phyloP scores from a whole-genome alignment of 805 yeast species.

The Saccharomyces kudriavzevii region DNA sequence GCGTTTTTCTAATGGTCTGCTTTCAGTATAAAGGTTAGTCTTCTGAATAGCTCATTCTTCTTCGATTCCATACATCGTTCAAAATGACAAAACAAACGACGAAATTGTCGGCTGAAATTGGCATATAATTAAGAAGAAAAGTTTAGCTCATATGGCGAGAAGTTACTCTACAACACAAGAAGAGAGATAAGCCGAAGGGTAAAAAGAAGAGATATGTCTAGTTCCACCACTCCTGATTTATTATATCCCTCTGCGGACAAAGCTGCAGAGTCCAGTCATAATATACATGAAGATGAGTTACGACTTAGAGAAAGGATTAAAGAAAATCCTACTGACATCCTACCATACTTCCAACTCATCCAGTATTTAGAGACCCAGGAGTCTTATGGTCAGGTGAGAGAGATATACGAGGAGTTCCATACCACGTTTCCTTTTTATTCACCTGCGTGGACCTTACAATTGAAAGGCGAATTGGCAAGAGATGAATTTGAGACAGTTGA shows the following conservation, averaged over 20 bases:
- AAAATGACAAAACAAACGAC: background rate
- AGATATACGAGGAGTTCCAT: constrained; percentile 53
- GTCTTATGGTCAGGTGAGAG: constrained; percentile 50
- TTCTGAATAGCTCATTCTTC: background rate
- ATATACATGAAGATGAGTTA: background rate
- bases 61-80: background rate
- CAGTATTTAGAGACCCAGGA: constrained; percentile 43
- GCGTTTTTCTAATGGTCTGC: background rate
- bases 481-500: constrained; percentile 64
- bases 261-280: background rate
- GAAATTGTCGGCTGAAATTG: background rate
- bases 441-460: constrained; percentile 66
- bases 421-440: constrained; percentile 60
- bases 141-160: background rate
- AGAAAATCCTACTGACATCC: constrained; percentile 43
- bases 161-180: background rate
- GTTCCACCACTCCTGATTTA: background rate
- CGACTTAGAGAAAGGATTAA: constrained; percentile 18
- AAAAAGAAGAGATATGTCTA: background rate
- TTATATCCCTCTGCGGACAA: background rate
- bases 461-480: constrained; percentile 52
- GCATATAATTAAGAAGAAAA: background rate
- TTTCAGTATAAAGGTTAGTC: background rate
- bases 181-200: background rate
- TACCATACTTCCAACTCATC: constrained; percentile 50